Evolutionary conservation across 371 early-diverging fungal species (phyloP).

Genomic region (Lichtheimia ramosa): DNA sequence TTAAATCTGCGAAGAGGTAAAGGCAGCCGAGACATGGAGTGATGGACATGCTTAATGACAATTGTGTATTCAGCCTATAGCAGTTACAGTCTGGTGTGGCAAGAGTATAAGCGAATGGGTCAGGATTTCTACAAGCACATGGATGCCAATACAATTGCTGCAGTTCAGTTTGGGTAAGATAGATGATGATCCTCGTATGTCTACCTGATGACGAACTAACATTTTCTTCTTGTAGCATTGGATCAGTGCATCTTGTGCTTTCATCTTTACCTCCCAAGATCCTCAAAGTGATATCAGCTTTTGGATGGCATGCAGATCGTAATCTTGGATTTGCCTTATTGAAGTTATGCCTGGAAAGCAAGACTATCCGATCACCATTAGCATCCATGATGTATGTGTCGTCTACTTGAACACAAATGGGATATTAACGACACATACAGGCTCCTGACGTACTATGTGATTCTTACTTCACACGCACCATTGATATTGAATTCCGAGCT

Average conservation of each 20-base stretch:
- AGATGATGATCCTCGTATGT: neutral
- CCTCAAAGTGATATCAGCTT: slow-evolving; percentile 53
- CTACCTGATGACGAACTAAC: neutral
- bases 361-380: slow-evolving; percentile 57
- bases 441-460: slow-evolving; percentile 27
- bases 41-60: neutral
- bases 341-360: slow-evolving; percentile 52
- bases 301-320: slow-evolving; percentile 62
- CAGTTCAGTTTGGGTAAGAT: slow-evolving; percentile 45
- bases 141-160: slow-evolving; percentile 46
- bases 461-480: slow-evolving; percentile 26
- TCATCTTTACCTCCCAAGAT: slow-evolving; percentile 61
- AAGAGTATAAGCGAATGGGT: slow-evolving; percentile 51
- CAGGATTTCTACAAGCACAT: slow-evolving; percentile 38
- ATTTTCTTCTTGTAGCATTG: slow-evolving; percentile 38
- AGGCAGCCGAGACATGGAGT: neutral
- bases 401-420: neutral
- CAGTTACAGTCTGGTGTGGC: slow-evolving; percentile 51
- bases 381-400: slow-evolving; percentile 54
- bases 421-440: slow-evolving; percentile 8
- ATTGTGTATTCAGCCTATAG: slow-evolving; percentile 30
- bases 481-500: slow-evolving; percentile 20
- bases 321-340: slow-evolving; percentile 60
- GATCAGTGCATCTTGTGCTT: slow-evolving; percentile 59
- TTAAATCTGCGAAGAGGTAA: slow-evolving; percentile 62